Evolutionary conservation across 176 grass and related monocot genomes (phyloP).

Genomic region (Rhipidocladum racemiflorum): DNA sequence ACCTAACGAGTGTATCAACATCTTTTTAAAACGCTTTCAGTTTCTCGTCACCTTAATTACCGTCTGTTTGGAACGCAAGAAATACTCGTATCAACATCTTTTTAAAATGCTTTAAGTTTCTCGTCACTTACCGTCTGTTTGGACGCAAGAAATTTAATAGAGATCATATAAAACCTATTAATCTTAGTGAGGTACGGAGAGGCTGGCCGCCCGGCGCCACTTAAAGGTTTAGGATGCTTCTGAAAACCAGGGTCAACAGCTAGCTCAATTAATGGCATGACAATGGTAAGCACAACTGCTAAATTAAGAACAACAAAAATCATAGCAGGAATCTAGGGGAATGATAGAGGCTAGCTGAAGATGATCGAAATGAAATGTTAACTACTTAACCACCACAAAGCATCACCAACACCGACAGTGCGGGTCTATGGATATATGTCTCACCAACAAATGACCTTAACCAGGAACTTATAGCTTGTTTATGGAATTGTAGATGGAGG

Average conservation of each 20-base stretch:
- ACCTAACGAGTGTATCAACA: background rate
- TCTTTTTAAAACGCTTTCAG: background rate
- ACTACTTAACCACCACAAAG: conserved; percentile 22
- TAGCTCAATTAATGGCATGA: background rate
- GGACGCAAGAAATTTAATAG: background rate
- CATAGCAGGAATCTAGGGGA: conserved; percentile 41
- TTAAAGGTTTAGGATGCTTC: background rate
- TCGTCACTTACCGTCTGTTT: background rate
- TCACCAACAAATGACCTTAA: background rate
- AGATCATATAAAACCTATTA: too few species aligned
- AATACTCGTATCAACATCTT: background rate
- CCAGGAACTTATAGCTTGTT: background rate
- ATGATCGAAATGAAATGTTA: conserved; percentile 1
- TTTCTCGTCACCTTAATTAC: too few species aligned
- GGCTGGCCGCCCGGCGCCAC: too few species aligned
- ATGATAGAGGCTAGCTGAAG: conserved; percentile 6
- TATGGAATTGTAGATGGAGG: background rate
- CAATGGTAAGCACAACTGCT: background rate
- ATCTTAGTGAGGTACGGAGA: too few species aligned
- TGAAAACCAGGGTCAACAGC: background rate
- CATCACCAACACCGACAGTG: background rate
- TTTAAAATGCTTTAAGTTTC: too few species aligned
- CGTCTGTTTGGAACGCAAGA: background rate
- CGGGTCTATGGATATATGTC: background rate
- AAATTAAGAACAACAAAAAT: background rate